Evolutionary conservation across 106 monocot genomes (phyloP).

Genomic region (Platanthera zijinensis): DNA sequence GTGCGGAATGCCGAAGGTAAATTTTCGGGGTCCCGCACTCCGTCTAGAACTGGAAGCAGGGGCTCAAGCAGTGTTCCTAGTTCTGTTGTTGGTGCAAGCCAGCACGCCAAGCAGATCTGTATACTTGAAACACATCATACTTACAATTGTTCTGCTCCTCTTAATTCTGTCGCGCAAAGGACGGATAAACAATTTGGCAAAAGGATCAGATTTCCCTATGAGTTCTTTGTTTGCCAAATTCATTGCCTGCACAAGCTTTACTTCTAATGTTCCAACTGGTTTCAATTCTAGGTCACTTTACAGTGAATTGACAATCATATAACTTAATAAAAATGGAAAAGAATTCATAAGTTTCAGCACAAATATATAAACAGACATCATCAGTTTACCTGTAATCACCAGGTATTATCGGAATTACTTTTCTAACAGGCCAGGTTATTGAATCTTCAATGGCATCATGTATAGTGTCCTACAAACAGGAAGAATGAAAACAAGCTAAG

Average conservation of each 20-base stretch:
- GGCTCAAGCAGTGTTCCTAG: too few relatives aligned
- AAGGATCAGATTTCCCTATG: constrained; percentile 98
- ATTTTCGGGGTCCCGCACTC: too few relatives aligned
- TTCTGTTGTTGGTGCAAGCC: too few relatives aligned
- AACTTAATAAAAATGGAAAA: neutral
- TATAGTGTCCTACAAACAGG: constrained; percentile 59
- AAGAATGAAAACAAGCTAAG: neutral
- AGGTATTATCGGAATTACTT: constrained; percentile 84
- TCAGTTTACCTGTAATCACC: constrained; percentile 78
- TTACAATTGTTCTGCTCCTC: constrained; percentile 88
- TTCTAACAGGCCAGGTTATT: constrained; percentile 83
- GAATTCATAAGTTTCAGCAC: neutral
- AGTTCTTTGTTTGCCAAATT: constrained; percentile 84
- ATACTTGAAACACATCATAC: constrained; percentile 8
- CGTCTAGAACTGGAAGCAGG: too few relatives aligned
- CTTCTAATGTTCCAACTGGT: constrained; percentile 77
- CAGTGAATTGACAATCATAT: neutral
- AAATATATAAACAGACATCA: neutral
- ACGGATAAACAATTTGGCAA: constrained; percentile 65
- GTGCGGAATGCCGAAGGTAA: too few relatives aligned
- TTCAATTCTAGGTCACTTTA: constrained; percentile 84
- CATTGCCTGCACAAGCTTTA: constrained; percentile 85
- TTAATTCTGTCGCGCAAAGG: constrained; percentile 75
- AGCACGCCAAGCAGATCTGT: too few relatives aligned
- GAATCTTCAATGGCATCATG: constrained; percentile 82